Evolutionary conservation across 1,284 basidiomycete species (phyloP), one percentile per base, ranked within the genome.

Genomic region (Fistulinella staudtii): DNA sequence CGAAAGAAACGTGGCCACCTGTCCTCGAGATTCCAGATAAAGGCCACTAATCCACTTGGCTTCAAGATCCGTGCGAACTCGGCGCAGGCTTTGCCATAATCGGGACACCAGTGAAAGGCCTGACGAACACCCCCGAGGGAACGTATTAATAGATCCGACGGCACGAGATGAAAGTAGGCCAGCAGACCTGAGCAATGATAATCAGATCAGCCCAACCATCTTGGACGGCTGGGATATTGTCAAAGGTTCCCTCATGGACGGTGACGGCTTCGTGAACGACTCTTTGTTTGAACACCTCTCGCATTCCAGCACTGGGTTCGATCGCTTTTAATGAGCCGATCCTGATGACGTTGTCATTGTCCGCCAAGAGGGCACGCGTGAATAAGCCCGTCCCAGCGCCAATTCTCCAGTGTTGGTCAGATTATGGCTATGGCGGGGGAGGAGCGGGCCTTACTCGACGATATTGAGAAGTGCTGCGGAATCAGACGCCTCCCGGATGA

Each of bases 31-130:
- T 89, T 90, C 87, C 88, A 90, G 36, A 89, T 78, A 46, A 85
- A 70, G 3, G 72, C 79, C n/a, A 80, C 71, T 6, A 74, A 63
- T 5, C 86, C 88, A 24, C 67, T 64, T 0, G 82, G 80, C 57
- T 85, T 86, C 39, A 90, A 67, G 53, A 88, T 75, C 27, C 88
- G 75, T 18, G 76, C 72, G 57, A 90, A 85, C 58, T 90, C 87
- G 0, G 63, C 64, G 13, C 73, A 71, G 1, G 86, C 85, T 43
- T 70, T 72, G 46, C 79, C 72, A 58, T 79, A 83, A 59, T 89
- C 76, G 3, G 82, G 82, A 54, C 83, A 87, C 87, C 88, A 90
- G 64, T 90, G 87, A 58, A 81, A 90, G 11, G 88, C 88, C 81
- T 89, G 51, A 39, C 15, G 1, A 10, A 28, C 6, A 41, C 45